These are phyloP conservation scores for Plantago major DNA, from an alignment of 257 asterid genomes.

Conservation along the genomic window DNA sequence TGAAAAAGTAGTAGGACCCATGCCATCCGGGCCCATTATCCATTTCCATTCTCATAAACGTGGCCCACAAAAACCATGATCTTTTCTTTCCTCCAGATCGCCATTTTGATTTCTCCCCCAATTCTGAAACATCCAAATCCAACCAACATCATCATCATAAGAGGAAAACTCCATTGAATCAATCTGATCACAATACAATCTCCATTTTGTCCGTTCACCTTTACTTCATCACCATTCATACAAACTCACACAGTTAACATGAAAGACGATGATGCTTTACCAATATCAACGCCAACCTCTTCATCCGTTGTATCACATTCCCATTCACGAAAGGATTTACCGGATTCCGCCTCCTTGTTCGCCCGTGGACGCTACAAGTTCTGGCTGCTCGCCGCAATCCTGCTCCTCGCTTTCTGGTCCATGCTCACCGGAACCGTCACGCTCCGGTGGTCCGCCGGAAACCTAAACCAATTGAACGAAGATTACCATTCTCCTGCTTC, in stretches of 20 bases:
- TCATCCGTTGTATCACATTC: slow-evolving; percentile 28
- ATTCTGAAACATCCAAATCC: no score
- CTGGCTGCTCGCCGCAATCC: slow-evolving; percentile 47
- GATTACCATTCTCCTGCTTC: slow-evolving; percentile 26
- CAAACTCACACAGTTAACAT: slow-evolving; percentile 9
- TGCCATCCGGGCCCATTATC: no score
- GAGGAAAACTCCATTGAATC: no score
- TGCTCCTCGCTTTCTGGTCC: slow-evolving; percentile 57
- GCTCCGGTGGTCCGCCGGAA: slow-evolving; percentile 51
- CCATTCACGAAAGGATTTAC: slow-evolving; percentile 28
- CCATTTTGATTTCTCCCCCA: no score
- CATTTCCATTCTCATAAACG: no score
- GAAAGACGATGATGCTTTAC: slow-evolving; percentile 69
- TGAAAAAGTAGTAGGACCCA: no score
- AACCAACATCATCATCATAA: no score
- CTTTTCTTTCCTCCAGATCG: no score
- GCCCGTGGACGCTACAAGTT: slow-evolving; percentile 50
- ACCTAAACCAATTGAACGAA: slow-evolving; percentile 34
- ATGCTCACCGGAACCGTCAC: slow-evolving; percentile 60
- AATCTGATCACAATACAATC: no score
- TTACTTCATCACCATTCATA: no score
- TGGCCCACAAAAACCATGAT: no score
- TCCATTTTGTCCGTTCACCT: no score
- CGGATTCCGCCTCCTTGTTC: slow-evolving; percentile 26
- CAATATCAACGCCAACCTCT: slow-evolving; percentile 70